Base-by-base conservation (phyloP, 2,329 filamentous ascomycete species). In the Colletotrichum orchidophilum region DNA sequence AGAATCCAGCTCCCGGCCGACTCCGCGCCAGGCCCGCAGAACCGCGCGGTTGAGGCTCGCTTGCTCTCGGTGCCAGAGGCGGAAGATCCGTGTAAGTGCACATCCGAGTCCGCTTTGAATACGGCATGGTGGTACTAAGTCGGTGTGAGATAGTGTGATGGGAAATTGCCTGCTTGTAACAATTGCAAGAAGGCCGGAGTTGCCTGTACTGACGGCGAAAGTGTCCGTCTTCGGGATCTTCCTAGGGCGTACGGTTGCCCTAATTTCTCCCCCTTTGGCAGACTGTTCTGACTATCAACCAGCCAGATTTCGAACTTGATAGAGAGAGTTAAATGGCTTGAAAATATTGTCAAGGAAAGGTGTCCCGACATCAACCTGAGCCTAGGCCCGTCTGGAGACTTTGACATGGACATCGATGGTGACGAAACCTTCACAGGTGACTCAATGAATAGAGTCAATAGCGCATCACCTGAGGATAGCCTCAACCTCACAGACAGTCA, bases 81-180 rank as follows among this genome's bases (percentile, higher is more conserved):
- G 86, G 29, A 87, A 87, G 76, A 87, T 87, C 74, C 81, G 81
- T 55, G 84, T 84, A 78, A 27, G 80, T 73, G 65, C 27, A 33
- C 18, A 52, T 4, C 0, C n/a, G 12, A 8, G 21, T 13, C 29
- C 27, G 52, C 21, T 31, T 31, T 33, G 13, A 3, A 21, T 26
- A 15, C 9, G 33, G 35, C 11, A 58, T n/a, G 35, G 13, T n/a
- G 9, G 13, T 52, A 33, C 21, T 76, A n/a, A 67, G 13, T 49
- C 18, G 52, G 21, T 11, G 39, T 46, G 18, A n/a, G 5, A 61
- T 24, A 86, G 84, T 87, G 85, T 53, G 83, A 86, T 72, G 83
- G 85, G 1, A 79, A 80, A 21, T 63, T 80, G 0, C 85, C 85
- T 1, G 73, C 78, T 0, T 86, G 85, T 46, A 80, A 81, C 7